These are phyloP conservation scores for Linaria vulgaris DNA, from an alignment of 257 asterid species.

Conservation along the genomic window DNA sequence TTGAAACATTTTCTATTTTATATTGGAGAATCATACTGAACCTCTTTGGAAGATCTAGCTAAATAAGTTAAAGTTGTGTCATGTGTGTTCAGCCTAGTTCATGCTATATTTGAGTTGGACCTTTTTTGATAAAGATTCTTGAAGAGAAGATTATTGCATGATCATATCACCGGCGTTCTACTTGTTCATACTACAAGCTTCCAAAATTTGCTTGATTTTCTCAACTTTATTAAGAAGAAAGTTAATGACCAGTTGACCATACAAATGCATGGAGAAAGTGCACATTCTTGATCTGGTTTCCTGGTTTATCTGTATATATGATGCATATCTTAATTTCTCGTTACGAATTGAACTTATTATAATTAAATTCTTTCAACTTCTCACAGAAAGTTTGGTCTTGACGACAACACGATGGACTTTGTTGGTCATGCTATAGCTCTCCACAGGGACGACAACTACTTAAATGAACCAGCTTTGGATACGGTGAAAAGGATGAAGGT, in stretches of 20 bases:
- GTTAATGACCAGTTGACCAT: background rate
- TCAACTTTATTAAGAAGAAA: background rate
- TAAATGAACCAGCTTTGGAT: constrained; percentile 85
- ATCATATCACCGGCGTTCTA: too few species aligned
- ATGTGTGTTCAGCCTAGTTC: background rate
- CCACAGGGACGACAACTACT: constrained; percentile 79
- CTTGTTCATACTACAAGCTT: background rate
- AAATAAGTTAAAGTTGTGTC: constrained; percentile 2
- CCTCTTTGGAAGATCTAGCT: background rate
- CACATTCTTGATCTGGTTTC: constrained; percentile 10
- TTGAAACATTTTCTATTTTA: background rate
- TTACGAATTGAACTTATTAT: background rate
- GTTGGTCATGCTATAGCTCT: constrained; percentile 93
- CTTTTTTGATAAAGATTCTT: too few species aligned
- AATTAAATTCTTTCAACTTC: constrained; percentile 13
- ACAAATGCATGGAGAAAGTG: too few species aligned
- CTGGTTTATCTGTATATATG: constrained; percentile 14
- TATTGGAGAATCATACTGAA: background rate
- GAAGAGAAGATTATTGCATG: too few species aligned
- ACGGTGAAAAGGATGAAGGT: constrained; percentile 92
- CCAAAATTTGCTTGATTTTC: background rate
- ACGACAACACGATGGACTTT: constrained; percentile 85
- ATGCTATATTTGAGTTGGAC: too few species aligned
- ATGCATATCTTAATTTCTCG: background rate
- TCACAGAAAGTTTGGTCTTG: constrained; percentile 84